A percentile compares a stretch with the other conserved stretches of the same genome.
Evolutionary conservation across 345 rosid species (phyloP).

Genomic region (Psidium guajava): DNA sequence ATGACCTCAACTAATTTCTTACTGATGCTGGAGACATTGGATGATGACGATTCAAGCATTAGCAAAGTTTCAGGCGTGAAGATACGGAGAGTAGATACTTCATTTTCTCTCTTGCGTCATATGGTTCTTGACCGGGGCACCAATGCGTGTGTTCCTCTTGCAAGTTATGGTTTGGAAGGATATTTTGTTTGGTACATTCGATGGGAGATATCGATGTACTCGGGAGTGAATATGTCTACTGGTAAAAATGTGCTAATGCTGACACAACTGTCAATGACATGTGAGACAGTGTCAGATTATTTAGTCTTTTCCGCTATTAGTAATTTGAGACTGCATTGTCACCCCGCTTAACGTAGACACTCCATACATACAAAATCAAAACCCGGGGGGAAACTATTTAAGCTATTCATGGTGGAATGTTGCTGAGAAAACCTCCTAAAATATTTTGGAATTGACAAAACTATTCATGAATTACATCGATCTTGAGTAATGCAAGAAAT

Average conservation of each 20-base stretch:
- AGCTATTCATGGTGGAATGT: not conserved
- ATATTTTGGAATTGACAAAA: too few species aligned
- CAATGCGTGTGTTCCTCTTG: not conserved
- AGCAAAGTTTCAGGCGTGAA: not conserved
- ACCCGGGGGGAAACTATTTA: not conserved
- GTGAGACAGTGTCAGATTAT: too few species aligned
- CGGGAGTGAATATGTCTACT: too few species aligned
- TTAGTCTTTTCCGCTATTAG: not conserved
- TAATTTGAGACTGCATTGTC: not conserved
- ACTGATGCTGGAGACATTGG: not conserved
- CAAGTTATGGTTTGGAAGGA: too few species aligned
- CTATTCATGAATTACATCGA: too few species aligned
- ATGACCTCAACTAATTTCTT: not conserved
- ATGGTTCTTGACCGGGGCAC: not conserved
- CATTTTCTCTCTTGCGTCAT: not conserved
- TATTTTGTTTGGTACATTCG: too few species aligned
- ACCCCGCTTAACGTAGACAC: not conserved
- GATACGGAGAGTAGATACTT: not conserved
- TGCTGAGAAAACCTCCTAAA: too few species aligned
- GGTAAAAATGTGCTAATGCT: too few species aligned
- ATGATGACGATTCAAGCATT: not conserved
- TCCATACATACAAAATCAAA: not conserved
- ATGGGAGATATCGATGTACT: too few species aligned
- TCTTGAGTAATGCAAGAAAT: too few species aligned
- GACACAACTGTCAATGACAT: too few species aligned